Evolutionary conservation across 106 monocot species (phyloP), one percentile per base, ranked within the genome.

Genomic region (Amphibolis antarctica): DNA sequence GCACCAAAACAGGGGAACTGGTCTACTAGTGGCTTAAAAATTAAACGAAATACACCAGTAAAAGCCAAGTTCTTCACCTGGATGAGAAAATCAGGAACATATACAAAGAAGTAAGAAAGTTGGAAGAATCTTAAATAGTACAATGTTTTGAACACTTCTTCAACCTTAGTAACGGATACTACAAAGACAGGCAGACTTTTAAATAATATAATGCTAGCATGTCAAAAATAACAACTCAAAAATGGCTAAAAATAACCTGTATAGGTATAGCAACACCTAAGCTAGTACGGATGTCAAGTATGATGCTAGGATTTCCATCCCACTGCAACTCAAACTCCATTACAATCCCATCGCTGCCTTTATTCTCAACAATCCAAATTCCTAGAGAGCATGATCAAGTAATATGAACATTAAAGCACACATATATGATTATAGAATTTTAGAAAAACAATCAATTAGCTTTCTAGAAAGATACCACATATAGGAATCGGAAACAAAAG

Each of bases 261-360:
- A 96, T 80, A 53, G 94, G 94, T 69, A 96, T 82, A 18, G 82
- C 62, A n/a, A 96, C 76, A 21, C 94, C 94, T 53, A 96, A 53
- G 55, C 14, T 68, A 20, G 94, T 96, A 48, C 57, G 55, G 82
- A 96, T 80, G 65, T 89, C 89, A 53, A 96, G 86, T 22, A 96
- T 75, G 49, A 96, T 90, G 68, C 74, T 96, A 42, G 94, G 94
- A 80, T 96, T 90, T 24, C 94, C 94, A 80, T 96, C 94, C 94
- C 94, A 96, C 53, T 96, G 83, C 78, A 96, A 1, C 65, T 96
- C 94, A 42, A 96, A 75, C 71, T 96, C 94, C 94, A 96, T 83
- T 12, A 82, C 90, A 48, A 96, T 82, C 22, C 84, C 81, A 77
- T 72, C 74, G 12, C 13, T 45, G 59, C 65, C 82, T 66, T 76